Base-by-base conservation (phyloP, 768 basidiomycete species). In the Tylopilus plumbeoviolaceoides region DNA sequence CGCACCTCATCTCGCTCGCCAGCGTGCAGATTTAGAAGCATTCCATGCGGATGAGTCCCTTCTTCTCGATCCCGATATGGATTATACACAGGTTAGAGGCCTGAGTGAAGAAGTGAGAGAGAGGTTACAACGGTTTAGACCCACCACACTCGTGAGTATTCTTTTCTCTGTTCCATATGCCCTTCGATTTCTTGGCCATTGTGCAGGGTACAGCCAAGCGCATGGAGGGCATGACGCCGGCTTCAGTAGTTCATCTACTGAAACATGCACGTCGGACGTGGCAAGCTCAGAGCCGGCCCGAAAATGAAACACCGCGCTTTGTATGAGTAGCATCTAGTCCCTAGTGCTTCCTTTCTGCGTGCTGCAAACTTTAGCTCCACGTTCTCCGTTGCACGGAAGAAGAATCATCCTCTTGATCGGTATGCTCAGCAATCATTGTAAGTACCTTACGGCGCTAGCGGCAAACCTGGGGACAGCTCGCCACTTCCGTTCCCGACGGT, bases 211-310 rank as follows among this genome's bases (percentile, higher is more conserved):
- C 88, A 4, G 93, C 89, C 15, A 93, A 92, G 67, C 75, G 92
- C 25, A 92, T 95, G 83, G 92, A 95, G 64, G 93, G 93, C 8
- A 90, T 95, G 81, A 95, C 93, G 4, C 92, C 92, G 2, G 78
- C 84, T 0, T 81, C 83, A 1, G 72, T 88, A n/a, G 75, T 91
- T 12, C 75, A 75, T 38, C 65, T 95, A 23, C 72, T 94, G 56
- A 80, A 78, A 59, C 78, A 89, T 63, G 83, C 88, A 45, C 73
- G 67, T 48, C 68, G 73, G 51, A 72, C 65, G 18, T 69, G 67
- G 67, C 31, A 51, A 44, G n/a, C 47, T 21, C 47, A 12, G 27
- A 33, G 23, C 27, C 39, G 21, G 23, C 36, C 30, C 27, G 28
- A 45, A 39, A 42, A 33, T 30, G 30, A 46, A 41, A 17, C 1